A percentile compares a stretch with the other conserved stretches of the same genome.
Conservation (phyloP, 169 alveolate species). For the Toxoplasma gondii region DNA sequence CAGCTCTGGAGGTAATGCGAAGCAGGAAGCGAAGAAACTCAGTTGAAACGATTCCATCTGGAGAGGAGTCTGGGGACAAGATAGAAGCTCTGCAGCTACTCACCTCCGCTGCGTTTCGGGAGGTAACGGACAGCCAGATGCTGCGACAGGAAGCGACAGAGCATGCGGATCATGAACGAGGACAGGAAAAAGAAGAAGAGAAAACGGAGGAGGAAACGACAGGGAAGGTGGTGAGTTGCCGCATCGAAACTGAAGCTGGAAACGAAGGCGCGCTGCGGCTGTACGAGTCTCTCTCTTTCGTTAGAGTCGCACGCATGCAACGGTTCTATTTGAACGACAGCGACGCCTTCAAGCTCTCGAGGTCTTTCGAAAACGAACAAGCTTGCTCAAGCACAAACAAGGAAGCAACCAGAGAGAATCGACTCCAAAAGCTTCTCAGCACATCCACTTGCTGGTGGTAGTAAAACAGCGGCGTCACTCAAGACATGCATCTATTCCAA, state of each 20-base stretch:
- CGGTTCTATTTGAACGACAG: background rate
- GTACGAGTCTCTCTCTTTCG: slow-evolving; percentile 1
- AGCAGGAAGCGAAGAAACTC: background rate
- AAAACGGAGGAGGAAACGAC: background rate
- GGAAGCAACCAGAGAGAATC: too few relatives aligned
- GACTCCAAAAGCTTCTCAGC: background rate
- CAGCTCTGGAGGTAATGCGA: background rate
- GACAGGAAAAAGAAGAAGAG: background rate
- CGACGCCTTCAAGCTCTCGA: slow-evolving; percentile 13
- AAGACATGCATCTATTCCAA: too few relatives aligned
- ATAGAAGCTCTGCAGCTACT: background rate
- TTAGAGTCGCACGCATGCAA: background rate
- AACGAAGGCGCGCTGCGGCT: background rate
- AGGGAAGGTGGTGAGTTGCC: background rate
- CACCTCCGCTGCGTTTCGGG: background rate
- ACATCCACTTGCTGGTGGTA: background rate
- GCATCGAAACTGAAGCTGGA: background rate
- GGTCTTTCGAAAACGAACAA: background rate
- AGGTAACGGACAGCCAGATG: too few relatives aligned
- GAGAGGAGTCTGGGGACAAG: background rate
- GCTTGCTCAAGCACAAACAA: background rate
- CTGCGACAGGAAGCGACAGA: too few relatives aligned
- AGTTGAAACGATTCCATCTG: background rate
- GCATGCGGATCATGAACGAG: background rate
- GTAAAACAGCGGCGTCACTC: too few relatives aligned